These are phyloP conservation scores for Afroboletus lepidellus DNA, from an alignment of 1,284 basidiomycete genomes.

Conservation along the genomic window DNA sequence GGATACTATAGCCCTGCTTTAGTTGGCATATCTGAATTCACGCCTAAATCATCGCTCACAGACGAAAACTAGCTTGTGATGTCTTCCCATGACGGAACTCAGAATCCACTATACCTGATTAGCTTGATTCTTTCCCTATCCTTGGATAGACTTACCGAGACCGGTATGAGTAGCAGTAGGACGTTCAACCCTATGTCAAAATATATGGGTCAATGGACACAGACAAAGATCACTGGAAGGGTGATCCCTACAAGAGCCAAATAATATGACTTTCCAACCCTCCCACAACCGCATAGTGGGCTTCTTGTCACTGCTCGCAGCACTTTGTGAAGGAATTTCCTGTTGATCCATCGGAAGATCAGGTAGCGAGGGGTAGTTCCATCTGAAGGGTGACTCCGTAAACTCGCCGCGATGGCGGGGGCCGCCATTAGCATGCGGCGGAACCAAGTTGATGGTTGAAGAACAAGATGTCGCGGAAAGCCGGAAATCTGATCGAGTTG, in stretches of 20 bases:
- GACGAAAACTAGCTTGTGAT: slow-evolving; percentile 63
- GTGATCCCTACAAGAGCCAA: slow-evolving; percentile 54
- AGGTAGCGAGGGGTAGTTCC: slow-evolving; percentile 29
- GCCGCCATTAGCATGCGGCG: slow-evolving; percentile 13
- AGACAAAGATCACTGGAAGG: not conserved
- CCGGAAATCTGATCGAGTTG: slow-evolving; percentile 22
- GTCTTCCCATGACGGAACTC: slow-evolving; percentile 51
- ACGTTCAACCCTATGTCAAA: slow-evolving; percentile 59
- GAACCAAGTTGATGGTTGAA: slow-evolving; percentile 27
- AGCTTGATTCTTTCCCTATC: not conserved
- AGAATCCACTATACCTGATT: slow-evolving; percentile 57
- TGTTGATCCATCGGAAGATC: slow-evolving; percentile 17
- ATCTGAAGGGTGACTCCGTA: slow-evolving; percentile 33
- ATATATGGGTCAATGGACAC: not conserved
- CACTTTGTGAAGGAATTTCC: not conserved
- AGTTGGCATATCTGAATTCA: not conserved
- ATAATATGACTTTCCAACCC: slow-evolving; percentile 56
- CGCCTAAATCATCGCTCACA: slow-evolving; percentile 46
- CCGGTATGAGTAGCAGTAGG: slow-evolving; percentile 56
- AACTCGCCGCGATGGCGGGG: slow-evolving; percentile 20
- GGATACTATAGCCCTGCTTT: slow-evolving; percentile 47
- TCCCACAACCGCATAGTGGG: slow-evolving; percentile 26
- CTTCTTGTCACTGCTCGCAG: slow-evolving; percentile 2
- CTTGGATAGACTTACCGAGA: slow-evolving; percentile 46
- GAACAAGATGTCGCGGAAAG: slow-evolving; percentile 27